These are phyloP conservation scores for Exophiala viscosa DNA, from an alignment of 2,329 filamentous ascomycete species.

Conservation along the genomic window DNA sequence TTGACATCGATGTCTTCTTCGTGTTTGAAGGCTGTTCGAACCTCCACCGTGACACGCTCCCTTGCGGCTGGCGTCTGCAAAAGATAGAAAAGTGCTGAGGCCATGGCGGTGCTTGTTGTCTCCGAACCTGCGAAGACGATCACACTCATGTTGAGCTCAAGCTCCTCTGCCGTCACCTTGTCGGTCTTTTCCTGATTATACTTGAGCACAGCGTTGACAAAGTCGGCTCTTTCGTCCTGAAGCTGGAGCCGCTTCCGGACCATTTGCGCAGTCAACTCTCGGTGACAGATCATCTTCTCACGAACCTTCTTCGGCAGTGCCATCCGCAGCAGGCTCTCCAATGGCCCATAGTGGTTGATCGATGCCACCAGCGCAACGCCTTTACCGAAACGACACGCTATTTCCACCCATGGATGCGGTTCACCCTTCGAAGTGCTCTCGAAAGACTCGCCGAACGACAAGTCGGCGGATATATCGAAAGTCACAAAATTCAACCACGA, in stretches of 20 bases:
- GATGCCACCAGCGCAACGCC: constrained; percentile 20
- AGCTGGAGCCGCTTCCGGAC: constrained; percentile 6
- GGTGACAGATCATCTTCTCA: constrained; percentile 11
- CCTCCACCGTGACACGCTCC: constrained; percentile 33
- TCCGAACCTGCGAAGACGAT: constrained; percentile 43
- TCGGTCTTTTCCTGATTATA: constrained; percentile 12
- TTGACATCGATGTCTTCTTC: constrained; percentile 36
- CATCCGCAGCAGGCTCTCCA: constrained; percentile 11
- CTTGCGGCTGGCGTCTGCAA: constrained; percentile 34
- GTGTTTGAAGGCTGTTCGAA: constrained; percentile 35
- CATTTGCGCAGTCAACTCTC: constrained; percentile 4
- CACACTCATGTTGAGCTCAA: constrained; percentile 41
- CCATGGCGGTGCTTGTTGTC: constrained; percentile 45
- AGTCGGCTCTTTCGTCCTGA: constrained; percentile 5
- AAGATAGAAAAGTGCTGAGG: constrained; percentile 41
- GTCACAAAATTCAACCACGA: constrained; percentile 15
- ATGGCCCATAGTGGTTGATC: constrained; percentile 11
- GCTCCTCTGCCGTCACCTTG: constrained; percentile 63
- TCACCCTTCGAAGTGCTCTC: constrained; percentile 26
- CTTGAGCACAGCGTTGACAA: constrained; percentile 11
- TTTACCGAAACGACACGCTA: constrained; percentile 26
- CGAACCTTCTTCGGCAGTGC: constrained; percentile 2
- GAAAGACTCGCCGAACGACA: constrained; percentile 31
- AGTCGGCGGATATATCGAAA: constrained; percentile 27
- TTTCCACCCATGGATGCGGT: constrained; percentile 32